Base-by-base conservation (phyloP, 2,329 filamentous ascomycete genomes). In the Cordyceps javanica region DNA sequence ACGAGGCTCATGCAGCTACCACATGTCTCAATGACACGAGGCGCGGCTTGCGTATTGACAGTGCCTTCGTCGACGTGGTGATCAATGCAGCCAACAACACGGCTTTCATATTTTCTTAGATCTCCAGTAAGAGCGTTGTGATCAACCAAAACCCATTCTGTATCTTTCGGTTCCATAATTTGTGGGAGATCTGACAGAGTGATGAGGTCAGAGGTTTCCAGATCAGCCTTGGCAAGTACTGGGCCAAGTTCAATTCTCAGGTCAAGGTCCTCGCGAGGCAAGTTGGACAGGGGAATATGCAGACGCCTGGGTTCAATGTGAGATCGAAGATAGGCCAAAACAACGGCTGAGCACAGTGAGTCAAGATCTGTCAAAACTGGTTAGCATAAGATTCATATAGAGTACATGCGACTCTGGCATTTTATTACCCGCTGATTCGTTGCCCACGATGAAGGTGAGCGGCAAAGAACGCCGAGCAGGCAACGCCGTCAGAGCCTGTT, bases 1-100 rank as follows among this genome's bases (percentile, higher is more conserved):
- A 94, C 77, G 2, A 92, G 73, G 60, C 86, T 90, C 61, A 82
- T 80, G 71, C 90, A 93, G 70, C 88, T 92, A 5, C 89, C 90
- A 58, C 79, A 79, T 55, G 80, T 84, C 61, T 82, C 76, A 21
- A 94, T 77, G 1, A 90, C 72, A 19, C 88, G 77, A 1, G 85
- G 82, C 6, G 77, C 70, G 0, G 74, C 75, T 11, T 78, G 73
- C 2, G 44, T 50, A 0, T 72, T 71, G 0, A 91, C 74, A 7
- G 68, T 73, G 6, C 75, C 69, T 66, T 94, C 90, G 61, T 94
- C 89, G 0, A 82, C 85, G 68, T 94, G 90, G 71, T 94, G 90
- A 70, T 94, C 90, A 55, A 94, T 81, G 62, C 86, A 86, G 4
- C 86, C 88, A 5, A 77, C 72, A 0, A 92, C 80, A 9, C 75